Evolutionary conservation across 768 basidiomycete genomes (phyloP).

Genomic region (Rhodosporidiobolus sp.): DNA sequence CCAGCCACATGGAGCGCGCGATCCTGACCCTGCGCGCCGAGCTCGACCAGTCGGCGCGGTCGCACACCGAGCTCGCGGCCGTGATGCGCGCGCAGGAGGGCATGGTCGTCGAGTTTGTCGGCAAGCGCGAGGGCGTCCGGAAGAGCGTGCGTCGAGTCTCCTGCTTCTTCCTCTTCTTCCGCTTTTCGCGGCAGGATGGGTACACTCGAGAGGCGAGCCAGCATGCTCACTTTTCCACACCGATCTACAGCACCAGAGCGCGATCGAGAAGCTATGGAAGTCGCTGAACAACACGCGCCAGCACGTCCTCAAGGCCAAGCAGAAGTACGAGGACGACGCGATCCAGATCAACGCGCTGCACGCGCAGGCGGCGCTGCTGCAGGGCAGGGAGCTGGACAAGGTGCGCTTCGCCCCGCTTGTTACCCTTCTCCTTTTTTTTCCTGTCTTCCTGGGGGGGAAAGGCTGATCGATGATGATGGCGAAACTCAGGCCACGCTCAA

Average conservation of each 20-base stretch:
- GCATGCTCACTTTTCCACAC: not conserved
- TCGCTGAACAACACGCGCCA: conserved; percentile 79
- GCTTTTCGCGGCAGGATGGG: too few relatives aligned
- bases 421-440: not conserved
- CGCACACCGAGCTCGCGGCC: conserved; percentile 68
- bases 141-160: conserved; percentile 56
- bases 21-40: conserved; percentile 76
- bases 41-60: conserved; percentile 74
- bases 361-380: conserved; percentile 82
- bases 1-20: conserved; percentile 51
- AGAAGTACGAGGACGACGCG: conserved; percentile 91
- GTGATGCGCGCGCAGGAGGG: conserved; percentile 73
- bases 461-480: too few relatives aligned
- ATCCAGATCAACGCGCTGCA: conserved; percentile 89
- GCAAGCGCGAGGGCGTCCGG: conserved; percentile 67
- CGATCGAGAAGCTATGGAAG: conserved; percentile 87
- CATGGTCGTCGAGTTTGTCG: conserved; percentile 60
- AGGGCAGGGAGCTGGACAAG: conserved; percentile 91
- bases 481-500: conserved; percentile 56
- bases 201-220: too few relatives aligned
- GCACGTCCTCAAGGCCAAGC: conserved; percentile 81
- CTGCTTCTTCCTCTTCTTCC: not conserved
- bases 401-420: conserved; percentile 48
- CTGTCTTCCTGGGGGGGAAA: rapidly evolving
- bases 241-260: conserved; percentile 58